Conservation (phyloP, 2,329 filamentous ascomycete genomes). For the Botryotinia convoluta region DNA sequence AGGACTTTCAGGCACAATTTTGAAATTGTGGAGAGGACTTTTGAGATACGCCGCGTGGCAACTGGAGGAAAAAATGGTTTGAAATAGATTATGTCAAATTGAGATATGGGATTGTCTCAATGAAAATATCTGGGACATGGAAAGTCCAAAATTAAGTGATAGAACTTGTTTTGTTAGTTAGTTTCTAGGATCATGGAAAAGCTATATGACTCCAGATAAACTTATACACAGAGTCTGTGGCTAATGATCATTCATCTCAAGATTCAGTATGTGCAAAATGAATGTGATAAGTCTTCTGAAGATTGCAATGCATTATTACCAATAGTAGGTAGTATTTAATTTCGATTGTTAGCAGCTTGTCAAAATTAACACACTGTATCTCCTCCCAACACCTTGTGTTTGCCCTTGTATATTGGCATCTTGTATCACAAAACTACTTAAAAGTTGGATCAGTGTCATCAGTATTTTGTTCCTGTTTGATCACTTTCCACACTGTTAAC, state of each 20-base stretch:
- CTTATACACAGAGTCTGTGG: background rate
- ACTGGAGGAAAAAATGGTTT: background rate
- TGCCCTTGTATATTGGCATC: background rate
- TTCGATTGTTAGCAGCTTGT: background rate
- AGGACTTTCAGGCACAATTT: background rate
- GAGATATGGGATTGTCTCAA: background rate
- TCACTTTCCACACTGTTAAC: background rate
- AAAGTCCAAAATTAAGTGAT: background rate
- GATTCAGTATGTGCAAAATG: background rate
- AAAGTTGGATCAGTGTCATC: background rate
- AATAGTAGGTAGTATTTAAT: background rate
- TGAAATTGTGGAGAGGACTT: accelerated
- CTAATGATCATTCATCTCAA: background rate
- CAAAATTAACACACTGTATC: background rate
- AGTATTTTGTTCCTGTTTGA: no score
- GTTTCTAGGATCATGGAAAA: background rate
- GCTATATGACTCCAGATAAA: background rate
- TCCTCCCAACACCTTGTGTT: background rate
- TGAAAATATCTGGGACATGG: background rate
- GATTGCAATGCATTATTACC: background rate
- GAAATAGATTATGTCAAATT: background rate
- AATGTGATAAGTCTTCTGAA: background rate
- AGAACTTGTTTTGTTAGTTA: background rate
- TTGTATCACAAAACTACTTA: background rate
- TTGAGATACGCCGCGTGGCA: background rate